Base-by-base conservation (phyloP, 306 rosid genomes). In the Lathyrus sativus region DNA sequence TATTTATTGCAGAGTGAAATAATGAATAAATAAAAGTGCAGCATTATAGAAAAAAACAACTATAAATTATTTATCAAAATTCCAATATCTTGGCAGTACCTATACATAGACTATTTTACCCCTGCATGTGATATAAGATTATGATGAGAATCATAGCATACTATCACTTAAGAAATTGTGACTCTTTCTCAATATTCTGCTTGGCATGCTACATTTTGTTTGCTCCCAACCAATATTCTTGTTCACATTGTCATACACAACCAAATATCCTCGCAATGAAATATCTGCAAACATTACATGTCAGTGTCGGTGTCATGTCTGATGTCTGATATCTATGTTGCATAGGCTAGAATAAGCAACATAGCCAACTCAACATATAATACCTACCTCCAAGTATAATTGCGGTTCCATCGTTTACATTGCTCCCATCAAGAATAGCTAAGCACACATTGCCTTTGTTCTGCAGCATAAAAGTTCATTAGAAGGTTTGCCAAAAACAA, bases 371-470 rank as follows among this genome's bases (percentile, higher is more conserved):
- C 39, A 35, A 5, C 39, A 2, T 35, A 35, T 7, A 7, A 7
- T 35, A 35, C 39, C 9, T 35, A 35, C 39, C 39, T 35, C 95
- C 96, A 44, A 90, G 91, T 72, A 90, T 82, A 78, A 84, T 80
- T 46, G 88, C 63, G 28, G 91, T 82, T 74, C 91, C 96, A 65
- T 82, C 96, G 37, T 80, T 83, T 42, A 90, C 84, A 74, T 79
- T 71, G 63, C 89, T 84, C 68, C 95, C 95, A 4, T 90, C 91
- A 26, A 90, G 86, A 64, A 90, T 85, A 29, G 91, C 91, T 82
- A 90, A 84, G 84, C 96, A 90, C 37, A 90, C 91, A 65, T 90
- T 84, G 72, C 95, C 91, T 74, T 85, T 88, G 65, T 75, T 76
- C 96, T 90, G 86, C 73, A 83, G 14, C 63, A 74, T 31, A 69